A percentile compares a stretch with the other conserved stretches of the same genome.
phyloP scores from a whole-genome alignment of 176 grass and related monocot species.

The Lolium rigidum region DNA sequence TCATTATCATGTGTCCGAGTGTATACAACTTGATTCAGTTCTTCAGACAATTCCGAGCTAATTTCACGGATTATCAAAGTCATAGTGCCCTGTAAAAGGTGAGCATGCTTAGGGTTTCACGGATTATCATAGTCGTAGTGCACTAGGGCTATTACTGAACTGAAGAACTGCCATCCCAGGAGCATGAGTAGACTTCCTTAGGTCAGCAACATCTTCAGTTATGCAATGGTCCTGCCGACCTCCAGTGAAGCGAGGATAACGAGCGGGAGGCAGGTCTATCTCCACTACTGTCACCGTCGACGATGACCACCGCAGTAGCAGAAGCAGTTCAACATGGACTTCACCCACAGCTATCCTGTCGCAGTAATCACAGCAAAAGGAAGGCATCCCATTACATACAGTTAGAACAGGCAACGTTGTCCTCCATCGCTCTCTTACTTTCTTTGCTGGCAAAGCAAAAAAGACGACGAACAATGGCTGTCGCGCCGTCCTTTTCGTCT shows the following conservation, averaged over 20 bases:
- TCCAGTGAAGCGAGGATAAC: neutral
- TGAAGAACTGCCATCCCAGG: constrained; percentile 98
- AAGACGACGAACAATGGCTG: neutral
- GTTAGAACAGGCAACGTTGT: too few species aligned
- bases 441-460: too few species aligned
- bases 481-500: neutral
- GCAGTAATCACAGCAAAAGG: neutral
- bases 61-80: neutral
- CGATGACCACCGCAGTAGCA: neutral
- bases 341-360: neutral
- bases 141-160: constrained; percentile 63
- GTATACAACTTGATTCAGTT: constrained; percentile 93
- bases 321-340: too few species aligned
- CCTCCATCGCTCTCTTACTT: neutral
- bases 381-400: too few species aligned
- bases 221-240: constrained; percentile 24
- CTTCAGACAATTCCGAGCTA: constrained; percentile 39
- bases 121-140: neutral
- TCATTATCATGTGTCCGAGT: constrained; percentile 98
- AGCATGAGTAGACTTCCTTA: constrained; percentile 10
- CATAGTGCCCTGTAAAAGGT: too few species aligned
- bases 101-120: neutral
- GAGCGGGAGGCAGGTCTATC: too few species aligned
- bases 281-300: neutral
- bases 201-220: too few species aligned